These are phyloP conservation scores for Neurospora tetrasperma DNA, from an alignment of 495 filamentous ascomycete species.

Conservation along the genomic window DNA sequence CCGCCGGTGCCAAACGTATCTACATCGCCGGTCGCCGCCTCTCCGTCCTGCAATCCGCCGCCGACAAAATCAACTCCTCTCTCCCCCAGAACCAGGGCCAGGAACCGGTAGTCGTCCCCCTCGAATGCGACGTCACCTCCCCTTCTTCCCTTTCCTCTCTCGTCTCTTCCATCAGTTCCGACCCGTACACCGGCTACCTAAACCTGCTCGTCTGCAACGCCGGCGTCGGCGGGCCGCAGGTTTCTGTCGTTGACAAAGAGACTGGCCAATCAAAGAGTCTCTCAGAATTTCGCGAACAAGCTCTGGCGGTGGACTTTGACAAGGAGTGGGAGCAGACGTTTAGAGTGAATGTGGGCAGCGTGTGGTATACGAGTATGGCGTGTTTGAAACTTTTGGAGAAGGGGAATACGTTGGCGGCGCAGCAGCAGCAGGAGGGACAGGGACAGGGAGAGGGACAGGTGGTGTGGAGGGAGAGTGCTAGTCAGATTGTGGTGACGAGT, in stretches of 20 bases:
- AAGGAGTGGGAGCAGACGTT: slow-evolving; percentile 46
- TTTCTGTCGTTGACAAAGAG: slow-evolving; percentile 7
- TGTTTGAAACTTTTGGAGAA: slow-evolving; percentile 53
- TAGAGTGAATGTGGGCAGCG: slow-evolving; percentile 47
- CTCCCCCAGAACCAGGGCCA: not conserved
- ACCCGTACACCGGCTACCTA: slow-evolving; percentile 39
- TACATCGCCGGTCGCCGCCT: slow-evolving; percentile 63
- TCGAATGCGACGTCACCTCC: slow-evolving; percentile 57
- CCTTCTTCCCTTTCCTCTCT: slow-evolving; percentile 52
- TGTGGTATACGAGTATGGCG: slow-evolving; percentile 54
- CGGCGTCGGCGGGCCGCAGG: slow-evolving; percentile 47
- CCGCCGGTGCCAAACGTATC: slow-evolving; percentile 50
- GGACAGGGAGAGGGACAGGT: not conserved
- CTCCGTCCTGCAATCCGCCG: slow-evolving; percentile 43
- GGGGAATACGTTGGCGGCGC: slow-evolving; percentile 49
- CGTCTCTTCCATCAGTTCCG: slow-evolving; percentile 38
- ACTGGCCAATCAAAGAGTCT: slow-evolving; percentile 1
- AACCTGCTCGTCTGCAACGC: slow-evolving; percentile 61
- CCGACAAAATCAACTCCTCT: slow-evolving; percentile 25
- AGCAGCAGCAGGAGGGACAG: not conserved
- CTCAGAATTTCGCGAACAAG: not conserved
- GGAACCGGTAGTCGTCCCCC: slow-evolving; percentile 39
- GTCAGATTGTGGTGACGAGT: slow-evolving; percentile 55
- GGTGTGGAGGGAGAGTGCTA: slow-evolving; percentile 12
- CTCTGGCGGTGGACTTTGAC: slow-evolving; percentile 20